Percentiles rank a stretch among this genome's conserved stretches.
Evolutionary conservation across 2,329 filamentous ascomycete genomes (phyloP).

Genomic region (Diaporthe ilicicola): DNA sequence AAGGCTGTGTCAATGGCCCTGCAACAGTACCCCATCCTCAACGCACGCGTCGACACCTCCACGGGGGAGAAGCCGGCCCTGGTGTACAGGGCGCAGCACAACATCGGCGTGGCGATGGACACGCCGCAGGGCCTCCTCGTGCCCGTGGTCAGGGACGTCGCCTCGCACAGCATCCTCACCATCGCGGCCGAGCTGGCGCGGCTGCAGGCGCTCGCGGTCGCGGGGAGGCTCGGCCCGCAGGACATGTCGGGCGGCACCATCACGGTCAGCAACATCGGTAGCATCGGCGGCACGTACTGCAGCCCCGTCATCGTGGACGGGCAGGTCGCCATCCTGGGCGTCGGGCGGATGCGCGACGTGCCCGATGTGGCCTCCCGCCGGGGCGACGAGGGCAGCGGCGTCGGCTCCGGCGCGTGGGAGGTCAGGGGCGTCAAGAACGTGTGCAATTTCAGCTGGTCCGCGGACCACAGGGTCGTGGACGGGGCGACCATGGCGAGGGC

Average conservation of each 20-base stretch:
- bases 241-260: slow-evolving; percentile 91
- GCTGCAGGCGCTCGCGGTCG: slow-evolving; percentile 75
- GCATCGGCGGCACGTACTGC: slow-evolving; percentile 91
- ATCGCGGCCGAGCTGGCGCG: slow-evolving; percentile 80
- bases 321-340: slow-evolving; percentile 90
- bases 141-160: slow-evolving; percentile 88
- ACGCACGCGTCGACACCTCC: slow-evolving; percentile 77
- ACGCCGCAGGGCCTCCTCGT: slow-evolving; percentile 89
- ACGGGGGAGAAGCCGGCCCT: slow-evolving; percentile 74
- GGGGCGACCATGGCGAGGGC: slow-evolving; percentile 94
- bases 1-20: slow-evolving; percentile 92
- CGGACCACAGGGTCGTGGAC: slow-evolving; percentile 93
- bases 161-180: slow-evolving; percentile 76
- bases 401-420: slow-evolving; percentile 58
- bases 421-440: slow-evolving; percentile 62
- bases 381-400: slow-evolving; percentile 57
- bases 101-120: slow-evolving; percentile 96
- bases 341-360: slow-evolving; percentile 81
- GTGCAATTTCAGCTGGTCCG: slow-evolving; percentile 94
- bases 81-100: slow-evolving; percentile 83
- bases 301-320: slow-evolving; percentile 89
- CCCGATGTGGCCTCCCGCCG: slow-evolving; percentile 78
- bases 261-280: slow-evolving; percentile 96
- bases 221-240: slow-evolving; percentile 76
- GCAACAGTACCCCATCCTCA: slow-evolving; percentile 83